Conservation (phyloP, 1,284 basidiomycete species). For the Sporisorium reilianum region DNA sequence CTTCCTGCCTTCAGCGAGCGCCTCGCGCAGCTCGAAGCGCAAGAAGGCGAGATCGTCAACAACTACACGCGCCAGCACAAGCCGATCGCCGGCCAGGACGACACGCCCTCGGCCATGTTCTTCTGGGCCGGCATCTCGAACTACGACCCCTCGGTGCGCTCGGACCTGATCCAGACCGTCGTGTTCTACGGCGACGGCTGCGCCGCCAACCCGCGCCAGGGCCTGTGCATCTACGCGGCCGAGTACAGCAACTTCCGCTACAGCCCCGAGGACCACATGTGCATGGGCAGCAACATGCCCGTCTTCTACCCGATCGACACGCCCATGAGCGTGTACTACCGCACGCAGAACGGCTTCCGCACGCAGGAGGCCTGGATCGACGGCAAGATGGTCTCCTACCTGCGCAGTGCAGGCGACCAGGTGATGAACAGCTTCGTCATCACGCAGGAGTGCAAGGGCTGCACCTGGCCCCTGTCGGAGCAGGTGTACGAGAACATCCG, state of each 20-base stretch:
- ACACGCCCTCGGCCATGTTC: slow-evolving; percentile 35
- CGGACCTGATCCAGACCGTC: slow-evolving; percentile 44
- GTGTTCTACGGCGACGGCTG: slow-evolving; percentile 50
- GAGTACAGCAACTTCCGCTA: slow-evolving; percentile 43
- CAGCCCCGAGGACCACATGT: slow-evolving; percentile 37
- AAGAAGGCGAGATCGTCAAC: slow-evolving; percentile 37
- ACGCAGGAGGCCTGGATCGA: slow-evolving; percentile 47
- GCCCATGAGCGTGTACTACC: slow-evolving; percentile 35
- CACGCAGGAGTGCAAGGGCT: slow-evolving; percentile 47
- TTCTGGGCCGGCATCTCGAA: slow-evolving; percentile 51
- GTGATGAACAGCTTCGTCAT: slow-evolving; percentile 52
- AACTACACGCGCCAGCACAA: slow-evolving; percentile 30
- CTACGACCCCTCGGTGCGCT: slow-evolving; percentile 21
- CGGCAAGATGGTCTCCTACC: slow-evolving; percentile 41
- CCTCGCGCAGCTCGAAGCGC: slow-evolving; percentile 20
- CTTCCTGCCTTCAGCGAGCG: slow-evolving; percentile 34
- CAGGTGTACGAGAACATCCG: slow-evolving; percentile 40
- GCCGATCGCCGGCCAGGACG: slow-evolving; percentile 5
- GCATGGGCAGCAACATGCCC: slow-evolving; percentile 46
- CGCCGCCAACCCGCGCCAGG: slow-evolving; percentile 29
- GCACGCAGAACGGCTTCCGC: slow-evolving; percentile 37
- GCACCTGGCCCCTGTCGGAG: slow-evolving; percentile 34
- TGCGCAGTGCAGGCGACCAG: slow-evolving; percentile 38
- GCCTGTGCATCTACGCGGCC: slow-evolving; percentile 38
- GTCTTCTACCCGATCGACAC: slow-evolving; percentile 33